Evolutionary conservation across 2,329 filamentous ascomycete genomes (phyloP).

Genomic region (Aureobasidium zeae): DNA sequence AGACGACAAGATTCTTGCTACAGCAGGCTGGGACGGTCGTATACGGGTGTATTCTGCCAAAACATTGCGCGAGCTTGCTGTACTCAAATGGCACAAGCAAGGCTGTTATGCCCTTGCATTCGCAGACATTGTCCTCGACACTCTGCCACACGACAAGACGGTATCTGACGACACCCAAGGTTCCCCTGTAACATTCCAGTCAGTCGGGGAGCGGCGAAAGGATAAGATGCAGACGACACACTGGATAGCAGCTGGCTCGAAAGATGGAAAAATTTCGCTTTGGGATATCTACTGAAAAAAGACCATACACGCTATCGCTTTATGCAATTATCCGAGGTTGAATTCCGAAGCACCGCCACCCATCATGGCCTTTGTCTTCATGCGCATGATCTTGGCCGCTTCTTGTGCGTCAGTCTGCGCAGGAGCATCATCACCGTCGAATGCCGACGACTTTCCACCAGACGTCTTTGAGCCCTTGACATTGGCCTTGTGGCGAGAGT

Average conservation of each 20-base stretch:
- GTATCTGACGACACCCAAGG: not conserved
- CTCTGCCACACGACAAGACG: not conserved
- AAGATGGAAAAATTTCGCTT: constrained; percentile 89
- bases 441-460: constrained; percentile 22
- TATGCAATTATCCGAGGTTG: constrained; percentile 42
- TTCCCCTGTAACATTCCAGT: not conserved
- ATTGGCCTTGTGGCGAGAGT: constrained; percentile 30
- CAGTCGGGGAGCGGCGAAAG: constrained; percentile 47
- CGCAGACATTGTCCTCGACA: constrained; percentile 33
- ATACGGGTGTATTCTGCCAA: constrained; percentile 73
- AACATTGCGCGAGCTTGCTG: constrained; percentile 76
- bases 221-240: constrained; percentile 61
- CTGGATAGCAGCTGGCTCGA: constrained; percentile 84
- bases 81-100: constrained; percentile 87
- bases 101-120: constrained; percentile 79
- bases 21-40: constrained; percentile 83
- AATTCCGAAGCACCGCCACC: constrained; percentile 46
- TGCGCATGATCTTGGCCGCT: constrained; percentile 45
- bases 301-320: constrained; percentile 4
- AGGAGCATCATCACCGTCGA: constrained; percentile 22
- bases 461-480: constrained; percentile 24
- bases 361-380: constrained; percentile 42
- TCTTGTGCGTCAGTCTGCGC: constrained; percentile 33
- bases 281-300: constrained; percentile 71
- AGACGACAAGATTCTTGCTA: constrained; percentile 76